Base-by-base conservation (phyloP, 768 basidiomycete species). In the Podaxis sp. region DNA sequence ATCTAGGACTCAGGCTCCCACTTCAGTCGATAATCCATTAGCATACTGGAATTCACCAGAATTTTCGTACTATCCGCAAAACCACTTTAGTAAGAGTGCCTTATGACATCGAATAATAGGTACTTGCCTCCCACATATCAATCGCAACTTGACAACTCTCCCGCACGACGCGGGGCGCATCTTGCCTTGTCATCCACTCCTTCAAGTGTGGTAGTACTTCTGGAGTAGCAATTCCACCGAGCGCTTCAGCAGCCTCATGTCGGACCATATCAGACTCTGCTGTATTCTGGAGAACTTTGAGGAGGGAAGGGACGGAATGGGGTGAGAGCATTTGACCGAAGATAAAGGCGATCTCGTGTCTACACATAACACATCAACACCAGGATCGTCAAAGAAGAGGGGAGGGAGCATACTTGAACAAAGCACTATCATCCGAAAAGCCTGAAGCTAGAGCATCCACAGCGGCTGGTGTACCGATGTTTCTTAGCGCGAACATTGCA, bases 331-430 rank as follows among this genome's bases (percentile, higher is more conserved):
- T 83, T 77, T 99, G 97, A 12, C 97, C 97, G 70, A 99, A 98
- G 51, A 99, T 90, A 74, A 98, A 99, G 1, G 97, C 97, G 52
- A 99, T 94, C 74, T 99, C 97, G 74, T 99, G 97, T 66, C 96
- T 96, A 39, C 1, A 59, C 30, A 57, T 38, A 42, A 15, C 36
- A 26, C 19, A 38, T 13, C 5, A 51, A 3, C 13, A 51, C 12
- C 8, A n/a, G 7, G 19, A 0, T 51, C 24, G 15, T n/a, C 13
- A 7, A 8, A 1, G 26, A 22, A 7, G 8, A 22, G 30, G n/a
- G 22, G 42, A 12, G 40, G 59, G 13, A 13, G 75, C 87, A 68
- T 64, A 96, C 94, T 95, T 94, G 88, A 99, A 99, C 24, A 99
- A 79, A 1, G 90, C 93, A 66, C 90, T 93, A 57, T 88, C 87